Evolutionary conservation across 495 filamentous ascomycete genomes (phyloP), one percentile per base, ranked within the genome.

Genomic region (Parachaetomium inaequale): DNA sequence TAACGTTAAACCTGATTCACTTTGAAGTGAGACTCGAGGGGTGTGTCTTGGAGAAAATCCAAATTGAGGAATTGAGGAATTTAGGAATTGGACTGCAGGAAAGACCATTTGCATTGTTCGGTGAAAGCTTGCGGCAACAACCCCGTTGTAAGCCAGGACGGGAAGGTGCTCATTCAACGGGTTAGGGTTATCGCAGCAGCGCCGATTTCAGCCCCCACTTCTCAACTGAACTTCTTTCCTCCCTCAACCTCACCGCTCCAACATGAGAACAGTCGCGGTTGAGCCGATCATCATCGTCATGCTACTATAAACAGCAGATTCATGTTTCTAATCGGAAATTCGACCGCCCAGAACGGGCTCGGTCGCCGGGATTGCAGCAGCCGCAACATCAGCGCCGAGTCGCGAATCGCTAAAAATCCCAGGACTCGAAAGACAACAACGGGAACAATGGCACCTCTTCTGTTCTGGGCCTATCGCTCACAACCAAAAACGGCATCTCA

Each of bases 401-500:
- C 17, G 38, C 32, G n/a, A 32, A 14, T 36, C 17, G 38, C 52
- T 29, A 14, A 8, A 12, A 58, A 46, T 21, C 51, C 61, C 36
- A 29, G 17, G 28, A 63, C 29, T 63, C 45, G 42, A 43, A 31
- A n/a, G n/a, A n/a, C n/a, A 38, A 32, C 38, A 56, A 60, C 34
- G 15, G 12, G 4, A 32, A 51, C 29, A 56, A n/a, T 17, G 31
- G 19, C 45, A 36, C 55, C 23, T 59, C 31, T 43, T 42, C 45
- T 28, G 49, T 59, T 63, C 55, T 38, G 46, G 56, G 42, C 56
- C 46, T 10, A 34, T 31, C 47, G 38, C 46, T 49, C 51, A 32
- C 26, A 49, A 32, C 63, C 58, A 28, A 62, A 62, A 62, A 21
- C 51, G 64, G 58, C 64, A 66, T 62, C 66, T 45, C 62, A 66